These are phyloP conservation scores for rapeseed (Brassica napus) DNA, from an alignment of 345 rosid genomes.

Conservation along the genomic window Da-Ae NC_063441.1:3433001-3433500, in stretches of 20 bases:
- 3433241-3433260: conserved; percentile 93
- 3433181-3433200: conserved; percentile 94
- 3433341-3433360: conserved; percentile 95
- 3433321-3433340: conserved; percentile 90
- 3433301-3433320: conserved; percentile 91
- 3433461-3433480: neutral
- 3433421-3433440: conserved; percentile 49
- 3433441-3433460: neutral
- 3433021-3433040: conserved; percentile 81
- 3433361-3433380: conserved; percentile 75
- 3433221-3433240: conserved; percentile 96
- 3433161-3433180: conserved; percentile 88
- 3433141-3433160: conserved; percentile 61
- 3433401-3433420: conserved; percentile 81
- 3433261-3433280: conserved; percentile 95
- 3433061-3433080: conserved; percentile 55
- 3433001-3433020: conserved; percentile 63
- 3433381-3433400: conserved; percentile 91
- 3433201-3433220: conserved; percentile 88
- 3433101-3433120: conserved; percentile 4
- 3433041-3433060: conserved; percentile 94
- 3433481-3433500: neutral
- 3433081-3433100: conserved; percentile 6
- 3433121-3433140: neutral
- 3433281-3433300: conserved; percentile 90